phyloP scores from a whole-genome alignment of 2,329 filamentous ascomycete species.

The Ophiosphaerella herpotricha region DNA sequence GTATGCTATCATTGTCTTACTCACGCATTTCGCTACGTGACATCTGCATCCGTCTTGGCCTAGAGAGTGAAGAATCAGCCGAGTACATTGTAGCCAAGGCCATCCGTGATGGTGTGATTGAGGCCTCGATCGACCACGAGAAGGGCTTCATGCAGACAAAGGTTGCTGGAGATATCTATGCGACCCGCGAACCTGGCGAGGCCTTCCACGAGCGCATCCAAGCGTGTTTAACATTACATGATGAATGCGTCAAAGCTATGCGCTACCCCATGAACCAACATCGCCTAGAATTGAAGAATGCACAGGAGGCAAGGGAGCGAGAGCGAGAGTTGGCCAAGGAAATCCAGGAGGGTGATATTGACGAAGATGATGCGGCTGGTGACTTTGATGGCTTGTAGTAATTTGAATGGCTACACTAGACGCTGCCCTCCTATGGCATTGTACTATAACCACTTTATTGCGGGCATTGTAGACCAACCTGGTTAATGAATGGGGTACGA shows the following conservation, averaged over 20 bases:
- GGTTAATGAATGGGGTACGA: constrained; percentile 16
- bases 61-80: constrained; percentile 94
- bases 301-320: constrained; percentile 94
- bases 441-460: constrained; percentile 24
- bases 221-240: constrained; percentile 88
- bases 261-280: constrained; percentile 99
- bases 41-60: constrained; percentile 91
- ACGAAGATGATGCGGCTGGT: constrained; percentile 92
- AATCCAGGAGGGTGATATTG: constrained; percentile 95
- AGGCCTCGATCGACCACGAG: constrained; percentile 92
- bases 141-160: constrained; percentile 98
- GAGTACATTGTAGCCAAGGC: constrained; percentile 99
- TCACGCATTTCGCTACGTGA: constrained; percentile 95
- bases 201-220: constrained; percentile 96
- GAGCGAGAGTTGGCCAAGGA: constrained; percentile 98
- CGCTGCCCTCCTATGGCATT: not conserved
- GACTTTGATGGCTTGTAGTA: constrained; percentile 92
- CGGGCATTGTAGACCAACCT: constrained; percentile 28
- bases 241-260: constrained; percentile 99
- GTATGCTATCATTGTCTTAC: constrained; percentile 98
- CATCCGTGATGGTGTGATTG: constrained; percentile 95
- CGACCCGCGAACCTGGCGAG: constrained; percentile 92
- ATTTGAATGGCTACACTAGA: not conserved
- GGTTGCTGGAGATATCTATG: constrained; percentile 93
- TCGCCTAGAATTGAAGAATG: constrained; percentile 93